Evolutionary conservation across 208 protist genomes (phyloP), one percentile per base, ranked within the genome.

Genomic region (Trypanosoma cruzi): DNA sequence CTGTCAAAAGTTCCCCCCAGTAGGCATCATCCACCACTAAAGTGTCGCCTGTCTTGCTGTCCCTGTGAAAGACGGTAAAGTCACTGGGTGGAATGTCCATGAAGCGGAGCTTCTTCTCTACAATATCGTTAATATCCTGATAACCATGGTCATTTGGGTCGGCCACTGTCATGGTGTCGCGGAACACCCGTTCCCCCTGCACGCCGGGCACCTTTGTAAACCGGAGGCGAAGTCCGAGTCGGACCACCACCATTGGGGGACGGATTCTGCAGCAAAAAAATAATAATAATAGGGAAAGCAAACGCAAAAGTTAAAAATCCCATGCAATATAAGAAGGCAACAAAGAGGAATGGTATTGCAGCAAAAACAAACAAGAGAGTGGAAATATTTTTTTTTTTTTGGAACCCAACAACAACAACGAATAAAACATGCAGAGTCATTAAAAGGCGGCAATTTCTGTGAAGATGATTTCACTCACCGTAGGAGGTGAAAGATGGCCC

Each of bases 1-100:
- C 14, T 26, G 37, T 16, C 5, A 90, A 44, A 14, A 95, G 70
- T 34, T 82, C 68, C 26, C 42, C 68, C 31, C 87, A 85, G 54
- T 92, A 88, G n/a, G 82, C 77, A 59, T 84, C 83, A 61, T 95
- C 89, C 0, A 95, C 87, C 0, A 95, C 89, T 18, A 95, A 53
- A n/a, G 85, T 81, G 64, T 95, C 86, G 0, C 79, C 75, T 22
- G 65, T 68, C 54, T 61, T 73, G 6, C 6, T 22, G 71, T 93
- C 83, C 13, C 60, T 60, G 75, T 85, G 80, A 53, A 95, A 88
- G 34, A 90, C 74, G 16, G 81, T 89, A 53, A 91, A 86, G 20
- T 88, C 79, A 18, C 57, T 71, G 24, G 18, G 68, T 1, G 72
- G 60, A 20, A 88, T 64, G 46, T 91, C 84, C 85, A 95, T 95